Percentiles rank a stretch among this genome's conserved stretches.
phyloP scores from a whole-genome alignment of 2,329 filamentous ascomycete genomes.

The Aspergillus pseudoviridinutans region DNA sequence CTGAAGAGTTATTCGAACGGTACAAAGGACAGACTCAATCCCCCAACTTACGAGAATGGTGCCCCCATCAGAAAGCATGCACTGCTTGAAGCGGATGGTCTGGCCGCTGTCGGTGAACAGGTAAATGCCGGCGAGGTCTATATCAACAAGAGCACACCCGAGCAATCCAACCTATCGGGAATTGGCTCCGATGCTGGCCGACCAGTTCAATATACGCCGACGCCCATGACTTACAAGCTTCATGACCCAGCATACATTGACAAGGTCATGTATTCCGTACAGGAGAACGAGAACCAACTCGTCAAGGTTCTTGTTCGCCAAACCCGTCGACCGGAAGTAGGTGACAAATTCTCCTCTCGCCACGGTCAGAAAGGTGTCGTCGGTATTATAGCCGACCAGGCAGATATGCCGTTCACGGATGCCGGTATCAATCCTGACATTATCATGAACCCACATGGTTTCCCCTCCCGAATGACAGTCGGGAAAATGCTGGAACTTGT shows the following conservation, averaged over 20 bases:
- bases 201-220: constrained; percentile 33
- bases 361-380: constrained; percentile 98
- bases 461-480: constrained; percentile 98
- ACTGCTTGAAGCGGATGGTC: constrained; percentile 76
- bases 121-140: constrained; percentile 78
- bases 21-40: constrained; percentile 54
- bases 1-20: constrained; percentile 88
- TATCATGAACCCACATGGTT: constrained; percentile 99
- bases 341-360: constrained; percentile 97
- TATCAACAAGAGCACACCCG: constrained; percentile 82
- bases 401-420: constrained; percentile 95
- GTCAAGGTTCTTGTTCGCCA: constrained; percentile 97
- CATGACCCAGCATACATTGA: constrained; percentile 86
- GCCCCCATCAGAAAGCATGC: constrained; percentile 64
- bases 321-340: constrained; percentile 87
- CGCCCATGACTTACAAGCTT: constrained; percentile 67
- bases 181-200: constrained; percentile 60
- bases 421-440: constrained; percentile 90
- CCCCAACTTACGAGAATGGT: constrained; percentile 62
- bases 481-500: constrained; percentile 95
- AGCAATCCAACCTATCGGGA: constrained; percentile 70
- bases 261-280: constrained; percentile 91
- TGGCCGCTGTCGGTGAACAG: constrained; percentile 80
- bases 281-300: constrained; percentile 78
- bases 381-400: constrained; percentile 92